phyloP scores from a whole-genome alignment of 805 yeast genomes.

The Starmerella bombi region DNA sequence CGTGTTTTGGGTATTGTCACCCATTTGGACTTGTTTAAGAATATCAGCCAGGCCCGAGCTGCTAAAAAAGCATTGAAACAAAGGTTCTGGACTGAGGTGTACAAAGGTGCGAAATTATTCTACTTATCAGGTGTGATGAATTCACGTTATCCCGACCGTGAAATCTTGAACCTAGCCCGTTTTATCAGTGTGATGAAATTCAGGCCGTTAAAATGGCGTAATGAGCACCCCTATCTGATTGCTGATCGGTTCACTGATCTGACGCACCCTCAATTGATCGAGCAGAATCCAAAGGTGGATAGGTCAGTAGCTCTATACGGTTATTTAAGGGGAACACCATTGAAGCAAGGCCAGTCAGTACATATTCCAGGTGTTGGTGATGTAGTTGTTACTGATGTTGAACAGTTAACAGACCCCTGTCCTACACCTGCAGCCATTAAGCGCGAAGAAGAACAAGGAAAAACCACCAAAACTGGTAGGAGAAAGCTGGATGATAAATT shows the following conservation, averaged over 20 bases:
- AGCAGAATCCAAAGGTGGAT: slow-evolving; percentile 68
- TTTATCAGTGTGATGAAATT: slow-evolving; percentile 96
- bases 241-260: slow-evolving; percentile 88
- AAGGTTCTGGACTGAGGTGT: slow-evolving; percentile 97
- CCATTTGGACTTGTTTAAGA: slow-evolving; percentile 85
- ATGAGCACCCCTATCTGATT: slow-evolving; percentile 88
- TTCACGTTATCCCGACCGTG: slow-evolving; percentile 96
- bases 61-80: slow-evolving; percentile 84
- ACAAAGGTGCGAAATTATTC: slow-evolving; percentile 92
- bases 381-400: slow-evolving; percentile 57
- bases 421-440: slow-evolving; percentile 93
- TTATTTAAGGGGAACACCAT: slow-evolving; percentile 84
- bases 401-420: slow-evolving; percentile 94
- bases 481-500: slow-evolving; percentile 88
- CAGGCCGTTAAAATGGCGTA: slow-evolving; percentile 98
- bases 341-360: slow-evolving; percentile 58
- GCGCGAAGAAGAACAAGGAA: slow-evolving; percentile 61
- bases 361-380: slow-evolving; percentile 97
- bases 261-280: slow-evolving; percentile 79
- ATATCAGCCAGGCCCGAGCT: slow-evolving; percentile 76
- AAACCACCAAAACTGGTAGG: slow-evolving; percentile 44
- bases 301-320: slow-evolving; percentile 88
- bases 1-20: slow-evolving; percentile 90
- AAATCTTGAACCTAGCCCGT: slow-evolving; percentile 77
- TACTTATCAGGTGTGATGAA: slow-evolving; percentile 90